Conservation (phyloP, 768 basidiomycete species). For the Coprinellus micaceus region DNA sequence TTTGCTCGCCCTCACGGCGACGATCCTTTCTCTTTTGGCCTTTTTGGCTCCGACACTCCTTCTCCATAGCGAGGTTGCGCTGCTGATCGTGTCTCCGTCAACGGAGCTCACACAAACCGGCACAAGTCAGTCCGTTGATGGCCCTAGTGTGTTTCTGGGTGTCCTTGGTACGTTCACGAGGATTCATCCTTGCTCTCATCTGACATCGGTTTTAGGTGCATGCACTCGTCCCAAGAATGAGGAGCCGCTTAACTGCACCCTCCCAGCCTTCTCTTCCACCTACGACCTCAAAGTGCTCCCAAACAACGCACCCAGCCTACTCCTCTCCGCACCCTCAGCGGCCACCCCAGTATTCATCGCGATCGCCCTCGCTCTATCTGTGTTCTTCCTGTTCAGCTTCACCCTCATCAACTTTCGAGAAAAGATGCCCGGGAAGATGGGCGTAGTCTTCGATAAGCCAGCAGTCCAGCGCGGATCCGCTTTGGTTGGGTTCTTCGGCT, state of each 20-base stretch:
- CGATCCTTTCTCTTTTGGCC: conserved; percentile 62
- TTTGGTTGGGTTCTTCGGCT: conserved; percentile 77
- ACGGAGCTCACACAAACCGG: conserved; percentile 30
- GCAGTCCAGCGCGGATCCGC: conserved; percentile 55
- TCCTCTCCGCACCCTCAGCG: conserved; percentile 58
- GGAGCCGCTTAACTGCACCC: conserved; percentile 53
- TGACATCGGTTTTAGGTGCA: conserved; percentile 47
- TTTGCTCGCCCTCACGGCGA: conserved; percentile 58
- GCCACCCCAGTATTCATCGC: conserved; percentile 63
- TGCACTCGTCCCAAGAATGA: conserved; percentile 52
- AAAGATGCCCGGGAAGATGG: conserved; percentile 52
- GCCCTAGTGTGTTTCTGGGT: conserved; percentile 66
- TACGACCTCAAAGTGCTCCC: conserved; percentile 72
- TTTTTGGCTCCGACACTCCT: conserved; percentile 64
- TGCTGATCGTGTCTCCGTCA: conserved; percentile 63
- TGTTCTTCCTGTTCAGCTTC: conserved; percentile 64
- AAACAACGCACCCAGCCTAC: conserved; percentile 46
- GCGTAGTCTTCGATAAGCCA: conserved; percentile 51
- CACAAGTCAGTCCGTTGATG: conserved; percentile 44
- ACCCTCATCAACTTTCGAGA: conserved; percentile 63
- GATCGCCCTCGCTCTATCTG: conserved; percentile 51
- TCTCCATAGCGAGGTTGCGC: conserved; percentile 58
- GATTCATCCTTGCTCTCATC: neutral
- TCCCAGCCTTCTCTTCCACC: conserved; percentile 48
- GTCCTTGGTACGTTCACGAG: conserved; percentile 47